Base-by-base conservation (phyloP, 495 filamentous ascomycete genomes). In the Penicillium pulvis region DNA sequence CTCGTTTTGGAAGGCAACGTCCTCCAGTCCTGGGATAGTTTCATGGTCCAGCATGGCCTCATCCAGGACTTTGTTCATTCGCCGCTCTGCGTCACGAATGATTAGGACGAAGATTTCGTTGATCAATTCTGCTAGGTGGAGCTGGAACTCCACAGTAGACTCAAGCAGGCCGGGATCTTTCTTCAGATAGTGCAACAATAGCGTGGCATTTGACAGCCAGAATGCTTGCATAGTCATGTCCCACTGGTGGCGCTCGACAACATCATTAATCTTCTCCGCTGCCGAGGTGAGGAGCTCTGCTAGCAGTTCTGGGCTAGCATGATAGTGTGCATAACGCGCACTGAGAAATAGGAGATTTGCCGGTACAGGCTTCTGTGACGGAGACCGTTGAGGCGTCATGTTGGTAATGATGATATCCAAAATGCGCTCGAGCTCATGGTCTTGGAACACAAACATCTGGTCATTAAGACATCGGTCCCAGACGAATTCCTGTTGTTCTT, bases 401-500 rank as follows among this genome's bases (percentile, higher is more conserved):
- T 95, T 92, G 56, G 94, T 98, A 66, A 99, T 96, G 66, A 97
- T 87, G 46, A 99, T 92, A 64, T 96, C 90, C 51, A 99, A 83
- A 57, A 98, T 96, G 54, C 86, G 84, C 51, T 90, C 87, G 47
- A 99, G 75, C 58, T 98, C 95, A 65, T 83, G 85, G 53, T 99
- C 95, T 75, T 98, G 95, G 71, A 99, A 98, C 24, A 99, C 94
- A 65, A 99, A 99, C 94, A 99, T 99, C 68, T 99, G 94, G 71
- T 99, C 94, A 67, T 96, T 92, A 45, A 96, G 77, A 74, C 94
- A 99, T 67, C 87, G 81, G 65, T 91, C 89, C 94, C 94, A 99
- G n/a, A 97, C 87, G 62, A 99, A 99, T 56, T 98, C 94, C 66
- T 96, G 92, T 44, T 87, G 85, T 53, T 97, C 91, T 55, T 90